Evolutionary conservation across 768 basidiomycete species (phyloP).

Genomic region (Filobasidium wieringae): DNA sequence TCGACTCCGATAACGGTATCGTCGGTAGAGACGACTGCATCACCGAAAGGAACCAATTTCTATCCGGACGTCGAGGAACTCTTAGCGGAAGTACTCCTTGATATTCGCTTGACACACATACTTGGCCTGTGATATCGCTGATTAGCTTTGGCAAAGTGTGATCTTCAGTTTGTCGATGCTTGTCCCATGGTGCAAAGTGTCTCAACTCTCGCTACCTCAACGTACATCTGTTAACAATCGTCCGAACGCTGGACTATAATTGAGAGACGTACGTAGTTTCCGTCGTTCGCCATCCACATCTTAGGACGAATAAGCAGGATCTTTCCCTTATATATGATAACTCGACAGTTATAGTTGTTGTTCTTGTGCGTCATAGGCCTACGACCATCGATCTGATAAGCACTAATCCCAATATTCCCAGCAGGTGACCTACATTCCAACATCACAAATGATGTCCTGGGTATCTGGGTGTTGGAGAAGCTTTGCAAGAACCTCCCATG

Average conservation of each 20-base stretch:
- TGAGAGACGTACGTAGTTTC: constrained; percentile 63
- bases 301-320: constrained; percentile 93
- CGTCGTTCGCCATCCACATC: constrained; percentile 99
- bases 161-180: constrained; percentile 78
- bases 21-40: constrained; percentile 79
- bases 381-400: background rate
- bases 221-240: background rate
- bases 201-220: constrained; percentile 33
- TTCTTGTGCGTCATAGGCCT: constrained; percentile 99
- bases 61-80: constrained; percentile 32
- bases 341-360: constrained; percentile 90
- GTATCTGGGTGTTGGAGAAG: constrained; percentile 69
- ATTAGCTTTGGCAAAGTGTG: constrained; percentile 85
- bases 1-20: constrained; percentile 97
- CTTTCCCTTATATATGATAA: constrained; percentile 72
- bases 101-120: constrained; percentile 69
- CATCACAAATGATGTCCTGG: constrained; percentile 81
- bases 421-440: constrained; percentile 68
- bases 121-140: constrained; percentile 77
- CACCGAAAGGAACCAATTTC: constrained; percentile 88
- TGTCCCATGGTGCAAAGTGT: constrained; percentile 88
- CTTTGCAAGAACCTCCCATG: constrained; percentile 94
- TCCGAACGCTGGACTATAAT: background rate
- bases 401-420: background rate
- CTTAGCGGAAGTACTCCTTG: constrained; percentile 34